Evolutionary conservation across 2,329 filamentous ascomycete species (phyloP).

Genomic region (Colletotrichum simmondsii): DNA sequence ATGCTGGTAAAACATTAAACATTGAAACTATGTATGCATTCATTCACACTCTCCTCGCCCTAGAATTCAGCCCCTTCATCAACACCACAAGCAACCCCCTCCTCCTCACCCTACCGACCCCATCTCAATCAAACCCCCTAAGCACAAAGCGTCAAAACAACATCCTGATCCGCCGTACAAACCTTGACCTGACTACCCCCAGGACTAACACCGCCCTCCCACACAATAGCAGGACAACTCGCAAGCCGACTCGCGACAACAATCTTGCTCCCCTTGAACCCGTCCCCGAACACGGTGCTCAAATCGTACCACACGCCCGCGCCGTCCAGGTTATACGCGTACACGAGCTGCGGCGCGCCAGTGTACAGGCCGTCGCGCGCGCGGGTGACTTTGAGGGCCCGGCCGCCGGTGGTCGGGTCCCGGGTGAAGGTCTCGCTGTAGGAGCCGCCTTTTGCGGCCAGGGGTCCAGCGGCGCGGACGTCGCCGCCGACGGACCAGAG

Average conservation of each 20-base stretch:
- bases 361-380: slow-evolving; percentile 49
- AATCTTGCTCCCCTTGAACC: slow-evolving; percentile 47
- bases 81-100: neutral
- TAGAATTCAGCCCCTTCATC: no score
- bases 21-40: neutral
- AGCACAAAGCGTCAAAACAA: slow-evolving; percentile 49
- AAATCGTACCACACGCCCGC: slow-evolving; percentile 52
- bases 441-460: slow-evolving; percentile 40
- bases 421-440: slow-evolving; percentile 47
- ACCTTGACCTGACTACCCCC: slow-evolving; percentile 51
- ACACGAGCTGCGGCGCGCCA: slow-evolving; percentile 52
- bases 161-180: slow-evolving; percentile 45
- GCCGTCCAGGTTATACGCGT: slow-evolving; percentile 51
- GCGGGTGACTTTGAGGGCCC: slow-evolving; percentile 50
- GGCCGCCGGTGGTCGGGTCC: slow-evolving; percentile 51
- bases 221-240: slow-evolving; percentile 48
- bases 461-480: slow-evolving; percentile 40
- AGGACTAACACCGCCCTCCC: slow-evolving; percentile 46
- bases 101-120: neutral
- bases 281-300: slow-evolving; percentile 52
- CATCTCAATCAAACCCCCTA: neutral
- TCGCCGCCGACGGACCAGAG: slow-evolving; percentile 51
- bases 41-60: neutral
- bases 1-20: no score
- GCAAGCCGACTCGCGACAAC: slow-evolving; percentile 41